Evolutionary conservation across 2,329 filamentous ascomycete genomes (phyloP).

Genomic region (Venturia aucupariae): DNA sequence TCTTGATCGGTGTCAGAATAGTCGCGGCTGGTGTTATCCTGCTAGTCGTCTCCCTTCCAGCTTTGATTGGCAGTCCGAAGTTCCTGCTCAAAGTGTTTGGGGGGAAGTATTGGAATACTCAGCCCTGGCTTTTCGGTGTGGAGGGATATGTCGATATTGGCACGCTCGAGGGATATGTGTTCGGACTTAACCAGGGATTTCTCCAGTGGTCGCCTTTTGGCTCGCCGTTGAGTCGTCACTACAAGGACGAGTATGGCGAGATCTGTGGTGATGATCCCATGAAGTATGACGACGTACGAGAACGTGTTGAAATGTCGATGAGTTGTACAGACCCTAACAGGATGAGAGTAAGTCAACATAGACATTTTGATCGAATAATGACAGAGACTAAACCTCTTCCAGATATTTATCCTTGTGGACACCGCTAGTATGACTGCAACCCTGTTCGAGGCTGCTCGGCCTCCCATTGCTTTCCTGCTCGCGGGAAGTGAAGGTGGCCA

Average conservation of each 20-base stretch:
- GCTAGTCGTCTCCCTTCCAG: not conserved
- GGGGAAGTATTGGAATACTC: constrained; percentile 32
- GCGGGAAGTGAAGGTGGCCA: constrained; percentile 38
- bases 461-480: constrained; percentile 35
- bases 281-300: constrained; percentile 19
- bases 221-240: constrained; percentile 27
- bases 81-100: constrained; percentile 30
- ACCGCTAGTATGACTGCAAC: constrained; percentile 36
- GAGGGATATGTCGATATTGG: constrained; percentile 33
- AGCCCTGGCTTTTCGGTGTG: constrained; percentile 37
- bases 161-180: constrained; percentile 31
- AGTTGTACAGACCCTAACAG: constrained; percentile 20
- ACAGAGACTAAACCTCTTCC: not conserved
- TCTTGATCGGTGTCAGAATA: constrained; percentile 12
- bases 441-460: constrained; percentile 30
- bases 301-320: constrained; percentile 21
- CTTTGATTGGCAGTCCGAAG: constrained; percentile 20
- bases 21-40: not conserved
- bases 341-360: constrained; percentile 18
- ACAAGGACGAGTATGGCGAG: constrained; percentile 22
- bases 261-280: constrained; percentile 28
- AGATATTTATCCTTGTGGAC: constrained; percentile 33
- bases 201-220: constrained; percentile 29
- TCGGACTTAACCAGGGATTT: constrained; percentile 28
- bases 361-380: constrained; percentile 19